phyloP scores from a whole-genome alignment of 2,329 filamentous ascomycete genomes.

The Claviceps paspali region DNA sequence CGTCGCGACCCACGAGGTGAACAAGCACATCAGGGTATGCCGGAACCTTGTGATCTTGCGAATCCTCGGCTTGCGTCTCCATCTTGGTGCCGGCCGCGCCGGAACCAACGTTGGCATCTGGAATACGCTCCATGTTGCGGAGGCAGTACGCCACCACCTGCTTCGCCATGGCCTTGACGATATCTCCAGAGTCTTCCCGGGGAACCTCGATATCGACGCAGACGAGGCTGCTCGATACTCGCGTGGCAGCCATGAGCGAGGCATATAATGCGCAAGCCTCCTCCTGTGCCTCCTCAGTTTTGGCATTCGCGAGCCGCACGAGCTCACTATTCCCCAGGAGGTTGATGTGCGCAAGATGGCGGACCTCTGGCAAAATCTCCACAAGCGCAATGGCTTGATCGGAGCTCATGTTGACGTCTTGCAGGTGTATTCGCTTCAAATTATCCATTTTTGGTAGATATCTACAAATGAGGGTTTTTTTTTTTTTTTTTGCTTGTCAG shows the following conservation, averaged over 20 bases:
- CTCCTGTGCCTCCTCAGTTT: constrained; percentile 67
- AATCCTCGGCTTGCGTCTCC: constrained; percentile 10
- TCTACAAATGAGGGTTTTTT: neutral
- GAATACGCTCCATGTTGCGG: constrained; percentile 71
- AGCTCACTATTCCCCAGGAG: constrained; percentile 70
- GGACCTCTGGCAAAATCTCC: constrained; percentile 76
- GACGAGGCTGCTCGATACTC: constrained; percentile 69
- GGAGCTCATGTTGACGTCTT: constrained; percentile 67
- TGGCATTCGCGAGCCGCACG: constrained; percentile 54
- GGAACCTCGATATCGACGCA: constrained; percentile 89
- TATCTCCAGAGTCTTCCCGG: constrained; percentile 63
- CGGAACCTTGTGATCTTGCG: constrained; percentile 15
- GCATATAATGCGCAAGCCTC: constrained; percentile 90
- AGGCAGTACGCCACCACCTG: constrained; percentile 92
- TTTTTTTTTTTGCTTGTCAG: neutral
- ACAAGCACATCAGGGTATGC: constrained; percentile 65
- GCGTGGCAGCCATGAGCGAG: constrained; percentile 73
- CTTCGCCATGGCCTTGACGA: constrained; percentile 82
- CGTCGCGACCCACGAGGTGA: constrained; percentile 66
- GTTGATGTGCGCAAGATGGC: constrained; percentile 69
- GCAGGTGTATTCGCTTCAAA: constrained; percentile 74
- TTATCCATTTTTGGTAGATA: constrained; percentile 50
- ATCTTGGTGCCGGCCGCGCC: constrained; percentile 24
- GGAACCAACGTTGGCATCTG: constrained; percentile 46
- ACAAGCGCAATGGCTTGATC: constrained; percentile 84